These are phyloP conservation scores for Acephala macrosclerotiorum DNA, from an alignment of 2,329 filamentous ascomycete genomes.

Conservation along the genomic window DNA sequence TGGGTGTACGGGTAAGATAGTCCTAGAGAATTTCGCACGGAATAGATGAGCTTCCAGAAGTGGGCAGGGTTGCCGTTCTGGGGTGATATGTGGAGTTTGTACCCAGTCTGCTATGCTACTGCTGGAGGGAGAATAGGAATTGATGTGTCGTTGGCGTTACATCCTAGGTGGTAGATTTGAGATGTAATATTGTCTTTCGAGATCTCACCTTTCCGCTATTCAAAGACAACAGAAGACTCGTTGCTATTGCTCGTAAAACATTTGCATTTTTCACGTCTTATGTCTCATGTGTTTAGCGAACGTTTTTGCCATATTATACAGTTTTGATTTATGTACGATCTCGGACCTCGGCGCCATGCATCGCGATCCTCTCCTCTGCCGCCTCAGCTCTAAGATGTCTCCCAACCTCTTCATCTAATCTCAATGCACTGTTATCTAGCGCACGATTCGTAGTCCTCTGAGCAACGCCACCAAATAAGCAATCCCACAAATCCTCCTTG, in stretches of 20 bases:
- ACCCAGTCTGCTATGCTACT: no score
- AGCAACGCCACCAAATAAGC: slow-evolving; percentile 72
- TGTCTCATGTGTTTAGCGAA: not conserved
- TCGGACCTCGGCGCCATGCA: not conserved
- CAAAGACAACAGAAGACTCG: no score
- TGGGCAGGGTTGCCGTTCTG: no score
- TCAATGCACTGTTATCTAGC: slow-evolving; percentile 24
- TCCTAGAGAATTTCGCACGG: not conserved
- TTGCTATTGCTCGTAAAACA: not conserved
- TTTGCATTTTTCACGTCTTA: not conserved
- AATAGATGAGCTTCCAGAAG: no score
- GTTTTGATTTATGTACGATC: not conserved
- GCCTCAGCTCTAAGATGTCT: slow-evolving; percentile 58
- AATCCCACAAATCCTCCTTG: slow-evolving; percentile 84
- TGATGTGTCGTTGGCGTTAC: no score
- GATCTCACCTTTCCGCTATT: no score
- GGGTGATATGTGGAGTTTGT: no score
- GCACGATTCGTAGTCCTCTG: slow-evolving; percentile 24
- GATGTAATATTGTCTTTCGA: no score
- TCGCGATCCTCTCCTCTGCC: slow-evolving; percentile 52
- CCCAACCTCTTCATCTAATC: slow-evolving; percentile 36
- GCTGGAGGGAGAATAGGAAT: no score
- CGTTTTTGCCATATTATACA: not conserved
- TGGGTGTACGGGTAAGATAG: not conserved
- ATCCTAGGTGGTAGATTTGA: no score